Base-by-base conservation (phyloP, 2,329 filamentous ascomycete genomes). In the Fusarium oxysporum region DNA sequence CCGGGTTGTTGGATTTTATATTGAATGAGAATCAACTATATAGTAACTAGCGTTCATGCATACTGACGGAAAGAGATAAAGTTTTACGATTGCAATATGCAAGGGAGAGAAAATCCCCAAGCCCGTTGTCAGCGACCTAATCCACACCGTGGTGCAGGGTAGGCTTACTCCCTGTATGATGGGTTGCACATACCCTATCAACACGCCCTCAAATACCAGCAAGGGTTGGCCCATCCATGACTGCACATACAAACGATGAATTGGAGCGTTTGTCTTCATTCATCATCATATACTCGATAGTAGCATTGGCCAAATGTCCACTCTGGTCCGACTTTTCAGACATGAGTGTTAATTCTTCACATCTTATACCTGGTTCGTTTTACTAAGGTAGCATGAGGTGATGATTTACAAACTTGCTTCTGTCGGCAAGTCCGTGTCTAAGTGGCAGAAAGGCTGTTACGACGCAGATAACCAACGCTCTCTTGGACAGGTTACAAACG, bases 401-500 rank as follows among this genome's bases (percentile, higher is more conserved):
- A 47, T 32, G 38, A 40, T 50, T 30, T 38, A 25, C 38, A 23
- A 28, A 56, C n/a, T 57, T 61, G 28, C n/a, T 70, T 32, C 40
- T 58, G 30, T 50, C 55, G 59, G 58, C 44, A 23, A 54, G 32
- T 41, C 45, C 23, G 16, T 53, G 16, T 62, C 28, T 40, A 40
- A 48, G 17, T 25, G 19, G 54, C 37, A 30, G n/a, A 37, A 40
- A 48, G 40, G 33, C 41, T 13, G 30, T 43, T 48, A n/a, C 23
- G 41, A 56, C 37, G 25, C 13, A 72, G 45, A 47, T 55, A 55
- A 71, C 38, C 32, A 65, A 65, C 43, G 33, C 40, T 45, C 40
- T 54, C 50, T 48, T 32, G 41, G 47, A 48, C 41, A 68, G 40
- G 47, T 53, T 51, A 59, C 65, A 65, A 61, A 67, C 25, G 65